phyloP scores from a whole-genome alignment of 2,329 filamentous ascomycete genomes.

The Colletotrichum lupini region DNA sequence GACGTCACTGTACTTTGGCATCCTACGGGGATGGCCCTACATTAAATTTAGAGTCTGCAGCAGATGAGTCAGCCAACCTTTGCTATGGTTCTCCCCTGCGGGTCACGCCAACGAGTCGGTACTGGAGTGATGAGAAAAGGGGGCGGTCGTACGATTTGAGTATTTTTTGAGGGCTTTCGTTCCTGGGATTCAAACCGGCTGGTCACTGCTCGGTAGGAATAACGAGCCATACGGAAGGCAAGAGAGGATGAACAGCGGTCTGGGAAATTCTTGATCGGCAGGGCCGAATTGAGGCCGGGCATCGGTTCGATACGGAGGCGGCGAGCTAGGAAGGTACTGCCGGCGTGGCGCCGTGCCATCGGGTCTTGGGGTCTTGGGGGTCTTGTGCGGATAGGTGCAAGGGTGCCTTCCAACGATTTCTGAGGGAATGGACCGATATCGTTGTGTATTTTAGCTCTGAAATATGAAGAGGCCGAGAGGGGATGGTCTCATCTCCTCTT shows the following conservation, averaged over 20 bases:
- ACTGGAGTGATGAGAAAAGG: neutral
- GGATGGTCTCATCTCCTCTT: neutral
- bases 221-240: too few relatives aligned
- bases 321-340: neutral
- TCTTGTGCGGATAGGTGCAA: neutral
- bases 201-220: neutral
- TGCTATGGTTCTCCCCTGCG: neutral
- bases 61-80: constrained; percentile 16
- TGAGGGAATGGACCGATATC: neutral
- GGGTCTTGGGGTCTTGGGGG: neutral
- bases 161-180: neutral
- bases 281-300: constrained; percentile 1
- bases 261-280: neutral
- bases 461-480: neutral
- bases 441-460: neutral
- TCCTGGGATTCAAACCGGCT: neutral
- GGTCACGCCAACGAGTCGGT: constrained; percentile 3
- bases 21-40: constrained; percentile 1
- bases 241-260: neutral
- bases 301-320: neutral
- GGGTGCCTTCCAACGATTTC: neutral
- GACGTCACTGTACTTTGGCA: constrained; percentile 18
- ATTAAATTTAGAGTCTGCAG: neutral
- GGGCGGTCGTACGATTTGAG: constrained; percentile 22
- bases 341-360: constrained; percentile 18